phyloP scores from a whole-genome alignment of 805 yeast species.

The Sugiyamaella qingdaonensis region DNA sequence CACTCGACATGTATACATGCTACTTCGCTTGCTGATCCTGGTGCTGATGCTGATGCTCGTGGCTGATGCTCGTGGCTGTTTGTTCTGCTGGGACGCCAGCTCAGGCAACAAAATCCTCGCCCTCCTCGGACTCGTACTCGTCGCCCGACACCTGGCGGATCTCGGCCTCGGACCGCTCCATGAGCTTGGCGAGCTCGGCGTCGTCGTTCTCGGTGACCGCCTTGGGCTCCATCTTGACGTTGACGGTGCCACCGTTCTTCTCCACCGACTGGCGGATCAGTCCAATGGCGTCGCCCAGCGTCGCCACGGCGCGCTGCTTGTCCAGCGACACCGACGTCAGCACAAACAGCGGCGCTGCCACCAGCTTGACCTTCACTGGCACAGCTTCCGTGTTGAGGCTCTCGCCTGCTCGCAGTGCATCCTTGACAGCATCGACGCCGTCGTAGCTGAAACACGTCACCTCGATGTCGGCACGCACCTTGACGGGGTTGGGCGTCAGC shows the following conservation, averaged over 20 bases:
- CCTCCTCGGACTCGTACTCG: constrained; percentile 51
- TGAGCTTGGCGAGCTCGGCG: constrained; percentile 92
- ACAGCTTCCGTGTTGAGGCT: constrained; percentile 73
- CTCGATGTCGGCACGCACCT: constrained; percentile 97
- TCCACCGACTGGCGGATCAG: constrained; percentile 67
- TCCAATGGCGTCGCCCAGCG: constrained; percentile 74
- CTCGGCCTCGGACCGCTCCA: constrained; percentile 90
- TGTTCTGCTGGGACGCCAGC: not conserved
- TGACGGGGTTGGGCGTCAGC: constrained; percentile 96
- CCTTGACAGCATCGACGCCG: constrained; percentile 95
- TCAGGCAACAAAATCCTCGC: constrained; percentile 21
- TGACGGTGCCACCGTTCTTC: constrained; percentile 77
- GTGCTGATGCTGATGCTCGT: too few relatives aligned
- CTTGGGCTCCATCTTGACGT: constrained; percentile 96
- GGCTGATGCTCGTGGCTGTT: too few relatives aligned
- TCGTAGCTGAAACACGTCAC: constrained; percentile 96
- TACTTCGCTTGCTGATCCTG: too few relatives aligned
- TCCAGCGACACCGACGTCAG: constrained; percentile 90
- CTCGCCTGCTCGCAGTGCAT: constrained; percentile 85
- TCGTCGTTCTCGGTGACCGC: constrained; percentile 98
- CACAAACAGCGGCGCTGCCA: constrained; percentile 96
- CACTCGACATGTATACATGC: too few relatives aligned
- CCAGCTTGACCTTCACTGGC: constrained; percentile 89
- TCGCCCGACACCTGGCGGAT: constrained; percentile 81
- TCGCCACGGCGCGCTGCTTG: constrained; percentile 80